Base-by-base conservation (phyloP, 1,284 basidiomycete genomes). In the Sutorius eximius region DNA sequence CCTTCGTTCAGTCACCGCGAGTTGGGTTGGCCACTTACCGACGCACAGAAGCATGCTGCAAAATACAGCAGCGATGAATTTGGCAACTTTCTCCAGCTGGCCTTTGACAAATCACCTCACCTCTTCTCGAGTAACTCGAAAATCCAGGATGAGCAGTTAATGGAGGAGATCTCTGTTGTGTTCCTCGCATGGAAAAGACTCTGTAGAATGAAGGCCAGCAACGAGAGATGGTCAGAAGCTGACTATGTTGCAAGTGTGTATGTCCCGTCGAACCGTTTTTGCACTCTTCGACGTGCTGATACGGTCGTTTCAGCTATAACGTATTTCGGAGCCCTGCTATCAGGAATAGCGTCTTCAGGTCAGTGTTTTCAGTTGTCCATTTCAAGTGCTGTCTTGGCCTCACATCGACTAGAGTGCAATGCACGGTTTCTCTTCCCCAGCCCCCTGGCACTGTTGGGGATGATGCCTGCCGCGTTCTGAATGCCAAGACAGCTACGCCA, bases 201-300 rank as follows among this genome's bases (percentile, higher is more conserved):
- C 3, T 62, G 64, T 8, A 67, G 64, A 54, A 78, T 82, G 78
- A 72, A 68, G 22, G 64, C 65, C 8, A 74, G 75, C 3, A 73
- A 73, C 20, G 75, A 78, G 53, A 77, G 71, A 57, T 79, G 75
- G 69, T 81, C 79, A 3, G 82, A 83, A 60, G 78, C 79, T 0
- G 82, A 83, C 56, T 82, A 75, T 56, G 79, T 75, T n/a, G 73
- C 75, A 13, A 79, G 79, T 53, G 79, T 83, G 79, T 82, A 64
- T 54, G 78, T 64, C 42, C 51, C 24, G 34, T 7, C 16, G 24
- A n/a, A 30, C 12, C 34, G n/a, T 33, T 34, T 22, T 41, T 29
- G 47, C 1, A 20, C 40, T 36, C 10, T 42, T 43, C 20, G 27
- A 51, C 46, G 38, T 11, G 20, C 18, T 38, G 16, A 38, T 43